Conservation (phyloP, 257 asterid species). For the Solanum chiquidenum region DNA sequence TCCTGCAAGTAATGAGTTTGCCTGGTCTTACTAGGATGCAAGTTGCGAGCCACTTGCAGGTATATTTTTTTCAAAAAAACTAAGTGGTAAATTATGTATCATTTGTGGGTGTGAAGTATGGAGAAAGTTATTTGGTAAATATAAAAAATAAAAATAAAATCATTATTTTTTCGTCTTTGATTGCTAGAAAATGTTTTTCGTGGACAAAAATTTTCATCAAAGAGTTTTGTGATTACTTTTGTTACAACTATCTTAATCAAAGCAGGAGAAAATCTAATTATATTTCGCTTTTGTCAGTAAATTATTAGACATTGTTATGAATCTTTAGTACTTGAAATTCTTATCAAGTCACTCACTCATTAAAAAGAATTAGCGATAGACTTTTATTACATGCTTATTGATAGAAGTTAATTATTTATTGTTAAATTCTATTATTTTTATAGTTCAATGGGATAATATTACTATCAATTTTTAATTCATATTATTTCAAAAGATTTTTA, state of each 20-base stretch:
- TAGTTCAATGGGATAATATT: background rate
- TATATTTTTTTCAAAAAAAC: background rate
- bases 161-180: background rate
- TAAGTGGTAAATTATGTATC: background rate
- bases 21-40: slow-evolving; percentile 26
- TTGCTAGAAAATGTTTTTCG: background rate
- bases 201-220: background rate
- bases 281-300: background rate
- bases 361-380: background rate
- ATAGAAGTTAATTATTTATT: background rate
- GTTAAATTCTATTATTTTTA: background rate
- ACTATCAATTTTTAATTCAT: background rate
- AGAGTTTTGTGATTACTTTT: background rate
- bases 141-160: background rate
- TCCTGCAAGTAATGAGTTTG: slow-evolving; percentile 10
- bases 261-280: background rate
- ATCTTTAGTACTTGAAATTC: background rate
- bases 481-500: background rate
- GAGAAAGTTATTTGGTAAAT: background rate
- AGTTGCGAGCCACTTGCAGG: slow-evolving; percentile 30
- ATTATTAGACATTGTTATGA: background rate
- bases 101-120: background rate
- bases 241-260: background rate
- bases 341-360: background rate
- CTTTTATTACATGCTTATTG: background rate